These are phyloP conservation scores for Vitis rupestris DNA, from an alignment of 164 flowering plant species.

Conservation along the genomic window DNA sequence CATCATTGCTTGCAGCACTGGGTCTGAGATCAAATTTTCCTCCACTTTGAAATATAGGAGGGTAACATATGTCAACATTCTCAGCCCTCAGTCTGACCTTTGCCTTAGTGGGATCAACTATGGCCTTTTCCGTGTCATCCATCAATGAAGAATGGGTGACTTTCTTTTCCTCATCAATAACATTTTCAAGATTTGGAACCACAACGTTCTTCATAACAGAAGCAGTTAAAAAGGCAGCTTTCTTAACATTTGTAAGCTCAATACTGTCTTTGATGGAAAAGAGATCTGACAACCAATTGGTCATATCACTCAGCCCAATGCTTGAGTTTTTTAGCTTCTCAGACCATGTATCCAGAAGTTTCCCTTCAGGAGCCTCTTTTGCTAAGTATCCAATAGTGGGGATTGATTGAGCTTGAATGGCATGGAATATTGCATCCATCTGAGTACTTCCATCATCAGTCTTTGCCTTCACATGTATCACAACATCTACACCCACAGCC, in stretches of 20 bases:
- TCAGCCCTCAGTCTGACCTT: conserved; percentile 72
- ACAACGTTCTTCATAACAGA: conserved; percentile 68
- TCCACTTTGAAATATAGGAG: conserved; percentile 89
- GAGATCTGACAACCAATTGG: conserved; percentile 65
- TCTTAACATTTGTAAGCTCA: conserved; percentile 65
- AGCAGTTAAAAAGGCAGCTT: conserved; percentile 62
- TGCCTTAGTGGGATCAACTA: conserved; percentile 55
- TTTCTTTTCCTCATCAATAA: conserved; percentile 80
- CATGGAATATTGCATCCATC: conserved; percentile 46
- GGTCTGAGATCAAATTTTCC: conserved; percentile 78
- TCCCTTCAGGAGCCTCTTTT: conserved; percentile 77
- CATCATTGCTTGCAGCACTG: conserved; percentile 78
- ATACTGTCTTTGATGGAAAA: conserved; percentile 63
- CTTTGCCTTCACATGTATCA: conserved; percentile 71
- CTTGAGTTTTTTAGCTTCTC: conserved; percentile 46
- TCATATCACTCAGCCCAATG: conserved; percentile 50
- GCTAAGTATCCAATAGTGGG: conserved; percentile 63
- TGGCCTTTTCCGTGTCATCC: conserved; percentile 74
- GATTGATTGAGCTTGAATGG: conserved; percentile 29
- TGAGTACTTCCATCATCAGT: conserved; percentile 54
- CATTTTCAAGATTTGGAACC: conserved; percentile 74
- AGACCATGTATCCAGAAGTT: conserved; percentile 65
- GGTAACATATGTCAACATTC: conserved; percentile 84
- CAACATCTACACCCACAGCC: conserved; percentile 45
- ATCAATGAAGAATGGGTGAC: conserved; percentile 66